Evolutionary conservation across 2,329 filamentous ascomycete genomes (phyloP), one percentile per base, ranked within the genome.

Genomic region (Fusarium sp.): DNA sequence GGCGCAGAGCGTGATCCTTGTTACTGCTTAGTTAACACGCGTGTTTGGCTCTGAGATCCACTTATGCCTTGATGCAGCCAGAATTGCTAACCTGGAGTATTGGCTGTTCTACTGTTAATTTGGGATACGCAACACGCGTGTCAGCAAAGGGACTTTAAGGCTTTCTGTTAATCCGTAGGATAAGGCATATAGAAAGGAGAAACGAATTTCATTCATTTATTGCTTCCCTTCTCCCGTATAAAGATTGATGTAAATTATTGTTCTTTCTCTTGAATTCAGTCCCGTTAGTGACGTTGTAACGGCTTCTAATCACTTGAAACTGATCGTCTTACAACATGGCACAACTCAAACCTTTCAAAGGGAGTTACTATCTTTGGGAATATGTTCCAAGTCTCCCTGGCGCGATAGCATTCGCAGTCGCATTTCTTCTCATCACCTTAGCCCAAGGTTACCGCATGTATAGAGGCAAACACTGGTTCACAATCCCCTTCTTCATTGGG

Each of bases 391-490:
- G 82, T 0, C 57, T 86, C 0, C 75, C 80, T 0, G 83, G 81
- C 0, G 84, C 84, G 1, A 73, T 83, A 18, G 73, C 82, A 5
- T 86, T 87, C 59, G 68, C 78, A 5, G 85, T 87, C 59, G 69
- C 78, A 1, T 46, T 81, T 21, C 69, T 88, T 8, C 9, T 81
- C 4, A 69, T 82, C 2, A 83, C 85, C 0, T 32, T 72, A 1
- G 68, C 74, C 3, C 85, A 88, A 63, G 65, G 70, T 2, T 83
- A 76, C 62, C 80, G 80, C 27, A 78, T 86, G 43, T 70, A 80
- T 21, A 81, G 77, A 27, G 80, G 80, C 4, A 77, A 80, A 34
- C 82, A 81, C 13, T 86, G 83, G 80, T 88, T 84, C 69, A 85
- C 85, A 61, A 76, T 82, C 2, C 79, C 82, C 0, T 82, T 87